Evolutionary conservation across 2,329 filamentous ascomycete genomes (phyloP).

Genomic region (Hypoxylon sp.): DNA sequence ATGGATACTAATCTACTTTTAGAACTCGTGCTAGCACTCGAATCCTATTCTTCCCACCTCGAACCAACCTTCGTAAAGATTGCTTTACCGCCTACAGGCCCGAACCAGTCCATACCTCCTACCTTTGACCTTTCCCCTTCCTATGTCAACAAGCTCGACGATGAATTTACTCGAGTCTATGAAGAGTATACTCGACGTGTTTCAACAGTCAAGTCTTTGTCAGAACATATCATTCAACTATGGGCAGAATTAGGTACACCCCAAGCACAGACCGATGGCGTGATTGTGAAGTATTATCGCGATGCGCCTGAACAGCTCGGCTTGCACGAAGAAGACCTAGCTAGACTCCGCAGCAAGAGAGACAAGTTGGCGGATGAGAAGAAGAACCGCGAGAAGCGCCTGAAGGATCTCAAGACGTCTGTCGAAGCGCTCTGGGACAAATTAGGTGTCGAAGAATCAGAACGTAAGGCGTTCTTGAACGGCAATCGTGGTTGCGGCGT

Average conservation of each 20-base stretch:
- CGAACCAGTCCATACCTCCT: conserved; percentile 80
- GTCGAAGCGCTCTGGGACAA: conserved; percentile 94
- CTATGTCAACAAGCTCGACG: conserved; percentile 88
- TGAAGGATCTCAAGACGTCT: conserved; percentile 79
- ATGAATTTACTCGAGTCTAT: conserved; percentile 93
- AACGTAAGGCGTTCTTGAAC: conserved; percentile 87
- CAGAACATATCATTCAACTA: conserved; percentile 89
- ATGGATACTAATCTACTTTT: conserved; percentile 25
- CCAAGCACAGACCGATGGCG: conserved; percentile 88
- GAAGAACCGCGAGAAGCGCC: conserved; percentile 79
- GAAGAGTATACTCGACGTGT: conserved; percentile 94
- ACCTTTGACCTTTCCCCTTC: conserved; percentile 92
- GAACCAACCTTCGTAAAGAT: conserved; percentile 90
- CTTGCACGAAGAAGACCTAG: conserved; percentile 87
- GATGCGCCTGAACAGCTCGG: conserved; percentile 95
- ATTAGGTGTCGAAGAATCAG: conserved; percentile 83
- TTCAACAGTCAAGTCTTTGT: conserved; percentile 77
- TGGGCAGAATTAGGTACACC: conserved; percentile 97
- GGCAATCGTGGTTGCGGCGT: conserved; percentile 91
- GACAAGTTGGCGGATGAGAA: conserved; percentile 93
- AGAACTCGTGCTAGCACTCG: conserved; percentile 93
- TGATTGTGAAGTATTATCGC: conserved; percentile 89
- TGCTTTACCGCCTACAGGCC: conserved; percentile 83
- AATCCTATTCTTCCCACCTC: conserved; percentile 96
- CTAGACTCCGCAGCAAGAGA: conserved; percentile 76